Evolutionary conservation across 805 yeast genomes (phyloP), one percentile per base, ranked within the genome.

Genomic region (Hagleromyces aurorensis): DNA sequence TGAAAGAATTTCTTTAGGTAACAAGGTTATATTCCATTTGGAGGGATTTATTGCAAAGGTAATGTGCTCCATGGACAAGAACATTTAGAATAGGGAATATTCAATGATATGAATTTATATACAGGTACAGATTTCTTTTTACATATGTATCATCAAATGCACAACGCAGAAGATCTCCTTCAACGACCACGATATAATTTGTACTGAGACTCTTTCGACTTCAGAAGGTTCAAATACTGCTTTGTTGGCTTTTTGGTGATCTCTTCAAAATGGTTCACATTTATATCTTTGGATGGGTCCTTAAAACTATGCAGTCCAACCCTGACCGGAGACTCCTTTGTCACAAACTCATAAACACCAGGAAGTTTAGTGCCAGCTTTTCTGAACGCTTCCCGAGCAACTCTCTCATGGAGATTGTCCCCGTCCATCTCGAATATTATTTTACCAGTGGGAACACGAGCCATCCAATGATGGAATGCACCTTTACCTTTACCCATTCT

Each of bases 401-500:
- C 83, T 42, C 72, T 75, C 52, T 84, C 94, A 58, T 91, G 97
- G 45, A 89, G 69, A 39, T 71, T 64, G 11, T 75, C 78, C 39
- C 79, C 81, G 22, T 63, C 65, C 51, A 87, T 75, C 62, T 91
- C 98, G 51, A 87, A 85, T 13, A 87, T 65, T 23, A 91, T 76
- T 52, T 86, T 87, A 3, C 98, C 98, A 0, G 96, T 87, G 22
- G 97, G 94, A 9, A 91, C 91, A 49, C 98, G 75, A 19, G 78
- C 82, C 48, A 94, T 93, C 97, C 97, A 91, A 64, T 85, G 91
- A 50, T 85, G 95, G 54, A 91, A 89, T 0, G 87, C 79, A 61
- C 98, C 98, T 62, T 91, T 91, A 65, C 98, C 98, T 60, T 91
- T 91, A 67, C 98, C 98, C 98, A 91, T 91, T 78, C 98, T 91